Base-by-base conservation (phyloP, 495 filamentous ascomycete species). In the Aspergillus nidulans region DNA sequence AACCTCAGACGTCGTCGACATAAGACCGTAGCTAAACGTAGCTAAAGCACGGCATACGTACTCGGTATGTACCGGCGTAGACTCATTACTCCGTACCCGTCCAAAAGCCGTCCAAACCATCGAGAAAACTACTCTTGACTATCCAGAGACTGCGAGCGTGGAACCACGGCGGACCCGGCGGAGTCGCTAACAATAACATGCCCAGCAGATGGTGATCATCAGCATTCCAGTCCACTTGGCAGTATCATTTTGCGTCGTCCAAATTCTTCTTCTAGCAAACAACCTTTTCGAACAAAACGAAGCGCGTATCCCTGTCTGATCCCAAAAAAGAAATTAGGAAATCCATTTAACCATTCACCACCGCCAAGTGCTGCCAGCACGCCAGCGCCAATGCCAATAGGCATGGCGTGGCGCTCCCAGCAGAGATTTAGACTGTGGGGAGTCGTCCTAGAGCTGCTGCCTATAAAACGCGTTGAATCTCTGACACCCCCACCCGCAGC, bases 101-200 rank as follows among this genome's bases (percentile, higher is more conserved):
- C n/a, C n/a, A n/a, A n/a, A n/a, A n/a, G n/a, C n/a, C n/a, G n/a
- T n/a, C n/a, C n/a, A n/a, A n/a, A n/a, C n/a, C n/a, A n/a, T n/a
- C n/a, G n/a, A n/a, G n/a, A n/a, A n/a, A n/a, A n/a, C n/a, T n/a
- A n/a, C n/a, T n/a, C n/a, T n/a, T n/a, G n/a, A n/a, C n/a, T n/a
- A n/a, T n/a, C n/a, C n/a, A n/a, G 15, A 6, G 10, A 34, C 8
- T 34, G 30, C 30, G 30, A 34, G 30, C 43, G 45, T 53, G 56
- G 49, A 28, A 51, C 53, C 51, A n/a, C 39, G 48, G 39, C 52
- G 57, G 51, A 51, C 47, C 52, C 45, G 18, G 46, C 47, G 51
- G 46, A 49, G 48, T 42, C 38, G 24, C 36, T 4, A 20, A 3
- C 28, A 25, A 15, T 12, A 39, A 47, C 36, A 36, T 16, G 9